A percentile compares a stretch with the other conserved stretches of the same genome.
Conservation (phyloP, 169 alveolate species). For the Plasmodium ovale region DNA sequence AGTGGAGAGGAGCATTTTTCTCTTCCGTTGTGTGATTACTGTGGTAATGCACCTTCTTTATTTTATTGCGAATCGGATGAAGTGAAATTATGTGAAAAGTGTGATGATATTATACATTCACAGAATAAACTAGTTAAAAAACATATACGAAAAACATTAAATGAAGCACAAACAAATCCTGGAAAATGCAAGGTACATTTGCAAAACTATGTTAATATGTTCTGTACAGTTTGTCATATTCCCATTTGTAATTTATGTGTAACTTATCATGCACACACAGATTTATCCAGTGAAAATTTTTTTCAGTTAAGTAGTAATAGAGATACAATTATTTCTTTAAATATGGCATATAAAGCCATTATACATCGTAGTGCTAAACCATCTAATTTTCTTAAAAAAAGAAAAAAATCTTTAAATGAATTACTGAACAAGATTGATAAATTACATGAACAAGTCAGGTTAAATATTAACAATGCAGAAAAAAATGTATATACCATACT, state of each 20-base stretch:
- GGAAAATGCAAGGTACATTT: slow-evolving; percentile 79
- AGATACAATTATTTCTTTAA: slow-evolving; percentile 79
- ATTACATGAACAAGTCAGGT: slow-evolving; percentile 80
- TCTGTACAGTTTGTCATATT: slow-evolving; percentile 86
- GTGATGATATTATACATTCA: slow-evolving; percentile 90
- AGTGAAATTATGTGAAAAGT: slow-evolving; percentile 89
- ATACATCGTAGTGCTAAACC: slow-evolving; percentile 78
- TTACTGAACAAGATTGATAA: slow-evolving; percentile 74
- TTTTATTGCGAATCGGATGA: slow-evolving; percentile 92
- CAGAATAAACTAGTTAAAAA: slow-evolving; percentile 91
- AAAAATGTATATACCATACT: slow-evolving; percentile 84
- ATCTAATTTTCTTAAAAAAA: slow-evolving; percentile 72
- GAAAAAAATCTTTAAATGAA: slow-evolving; percentile 77
- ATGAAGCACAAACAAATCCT: slow-evolving; percentile 82
- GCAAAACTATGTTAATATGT: slow-evolving; percentile 75
- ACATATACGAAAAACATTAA: slow-evolving; percentile 90
- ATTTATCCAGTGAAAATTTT: slow-evolving; percentile 29
- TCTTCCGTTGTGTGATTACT: slow-evolving; percentile 92
- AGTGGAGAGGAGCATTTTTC: slow-evolving; percentile 89
- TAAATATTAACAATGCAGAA: slow-evolving; percentile 83
- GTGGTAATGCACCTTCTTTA: slow-evolving; percentile 91
- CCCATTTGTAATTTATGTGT: slow-evolving; percentile 87
- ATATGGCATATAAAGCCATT: slow-evolving; percentile 82
- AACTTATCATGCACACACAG: slow-evolving; percentile 82
- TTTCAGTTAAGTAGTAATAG: slow-evolving; percentile 7